Base-by-base conservation (phyloP, 2,329 filamentous ascomycete species). In the Alternaria postmessia region DNA sequence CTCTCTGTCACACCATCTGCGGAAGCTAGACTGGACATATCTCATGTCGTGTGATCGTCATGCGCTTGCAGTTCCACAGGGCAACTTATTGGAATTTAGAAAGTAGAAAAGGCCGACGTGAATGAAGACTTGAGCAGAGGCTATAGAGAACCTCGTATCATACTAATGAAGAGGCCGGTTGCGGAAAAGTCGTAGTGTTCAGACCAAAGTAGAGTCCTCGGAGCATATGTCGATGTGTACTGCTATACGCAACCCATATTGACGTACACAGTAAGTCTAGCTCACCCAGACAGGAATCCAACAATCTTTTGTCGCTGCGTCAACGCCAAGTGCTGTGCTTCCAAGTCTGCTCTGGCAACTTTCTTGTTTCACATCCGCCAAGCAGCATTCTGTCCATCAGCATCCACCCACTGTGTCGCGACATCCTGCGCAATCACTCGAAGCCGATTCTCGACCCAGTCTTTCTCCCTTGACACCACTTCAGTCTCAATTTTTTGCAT, bases 391-490 rank as follows among this genome's bases (percentile, higher is more conserved):
- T 65, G 63, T 36, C 61, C 49, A 24, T 59, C 51, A 51, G 24
- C 55, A 26, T 66, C 69, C 6, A 64, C 47, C 28, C 59, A 34
- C 9, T 66, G 62, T 9, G 54, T 57, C 22, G 22, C 28, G 48
- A 38, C 63, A 66, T 54, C 69, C 24, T 61, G 62, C 9, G 74
- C 74, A 32, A 78, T 76, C 9, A 54, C 62, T 38, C 66, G 60
- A 34, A 78, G 65, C 12, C 71, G 65, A n/a, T 59, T 63, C 58
- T 80, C 77, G 7, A 80, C 70, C 74, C 76, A 79, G 24, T 67
- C 61, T 59, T 72, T 73, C 59, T 80, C 79, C 38, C 58, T 66
- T n/a, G 56, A 53, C 9, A 75, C 72, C 5, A 78, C 68, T 30
- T 68, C 69, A 14, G 43, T 51, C 61, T 79, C 75, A 12, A 80